Base-by-base conservation (phyloP, 306 rosid species). In the Dryas drummondii region DNA sequence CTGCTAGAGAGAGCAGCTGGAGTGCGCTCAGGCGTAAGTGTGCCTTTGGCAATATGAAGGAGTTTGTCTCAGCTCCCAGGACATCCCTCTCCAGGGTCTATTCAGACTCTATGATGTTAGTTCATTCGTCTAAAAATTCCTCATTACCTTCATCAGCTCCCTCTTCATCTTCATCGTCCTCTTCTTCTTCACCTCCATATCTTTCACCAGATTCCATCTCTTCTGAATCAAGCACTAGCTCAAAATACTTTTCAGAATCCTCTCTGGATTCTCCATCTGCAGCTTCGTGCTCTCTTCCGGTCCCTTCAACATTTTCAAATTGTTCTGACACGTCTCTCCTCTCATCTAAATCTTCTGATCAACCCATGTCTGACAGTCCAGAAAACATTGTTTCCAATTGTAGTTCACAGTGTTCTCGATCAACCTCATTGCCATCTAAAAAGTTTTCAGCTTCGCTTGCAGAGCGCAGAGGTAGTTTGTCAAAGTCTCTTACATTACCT, bases 1-100 rank as follows among this genome's bases (percentile, higher is more conserved):
- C 99, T 78, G 96, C 90, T 48, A 86, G 97, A 82, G 97, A 88
- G 88, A 92, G 92, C 83, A 84, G 88, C 76, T 94, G 99, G 99
- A 94, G 97, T 80, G 76, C 57, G 63, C 85, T 88, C 60, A 88
- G 97, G 89, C 91, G 97, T 22, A 94, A 92, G 86, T 85, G 81
- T 85, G 89, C 97, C 82, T 73, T 80, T 44, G 83, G 89, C 41
- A 80, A 75, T 74, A 82, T 79, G 87, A 94, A 87, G 85, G 99
- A 94, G 71, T 86, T 90, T 81, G 89, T 90, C 66, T 76, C 90
- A 10, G 96, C 88, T 54, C 91, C 99, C 27, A 87, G 87, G 77
- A 15, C 78, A 77, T 81, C 90, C 52, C 84, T 91, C 72, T 87
- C 97, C 26, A 84, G 97, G 81, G 92, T 89, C 54, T 88, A 86